Base-by-base conservation (phyloP, 768 basidiomycete genomes). In the Coprinellus micaceus region DNA sequence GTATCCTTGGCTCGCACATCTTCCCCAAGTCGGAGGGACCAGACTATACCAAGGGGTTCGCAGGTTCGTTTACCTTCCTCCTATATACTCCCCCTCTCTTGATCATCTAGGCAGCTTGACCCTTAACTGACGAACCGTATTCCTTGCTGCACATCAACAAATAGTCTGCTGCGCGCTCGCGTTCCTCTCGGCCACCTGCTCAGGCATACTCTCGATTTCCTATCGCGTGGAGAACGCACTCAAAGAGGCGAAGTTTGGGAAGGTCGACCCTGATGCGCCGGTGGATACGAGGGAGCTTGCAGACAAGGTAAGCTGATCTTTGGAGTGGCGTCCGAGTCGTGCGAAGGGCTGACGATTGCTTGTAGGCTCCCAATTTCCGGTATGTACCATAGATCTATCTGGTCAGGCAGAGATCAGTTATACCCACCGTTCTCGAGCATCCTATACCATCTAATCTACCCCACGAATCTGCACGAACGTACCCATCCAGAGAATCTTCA, bases 1-100 rank as follows among this genome's bases (percentile, higher is more conserved):
- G 87, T 58, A 70, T 89, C 46, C 74, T 88, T n/a, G 88, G 87
- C n/a, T 79, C 87, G 0, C 86, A 89, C 57, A 71, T 91, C 12
- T 90, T 82, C 68, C 89, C 88, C 0, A 71, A 77, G 15, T 74
- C 77, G 0, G 82, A 89, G 37, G 81, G 82, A 0, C 89, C 89
- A 1, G 70, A 70, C 37, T 91, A 89, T 60, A 80, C 80, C 15
- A 25, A 6, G 17, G 26, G 10, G 22, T 19, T 43, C 22, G 39
- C 36, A 17, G 17, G 36, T 37, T 9, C 9, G 36, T 37, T 17
- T 9, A 37, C 36, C 9, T 17, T 37, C 17, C 36, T 17, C 9
- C 36, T 37, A 37, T 37, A 37, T 37, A n/a, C n/a, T n/a, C n/a
- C n/a, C n/a, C n/a, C n/a, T n/a, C n/a, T n/a, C n/a, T n/a, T n/a